Conservation (phyloP, 805 yeast species). For the Starmerella vaccinii region DNA sequence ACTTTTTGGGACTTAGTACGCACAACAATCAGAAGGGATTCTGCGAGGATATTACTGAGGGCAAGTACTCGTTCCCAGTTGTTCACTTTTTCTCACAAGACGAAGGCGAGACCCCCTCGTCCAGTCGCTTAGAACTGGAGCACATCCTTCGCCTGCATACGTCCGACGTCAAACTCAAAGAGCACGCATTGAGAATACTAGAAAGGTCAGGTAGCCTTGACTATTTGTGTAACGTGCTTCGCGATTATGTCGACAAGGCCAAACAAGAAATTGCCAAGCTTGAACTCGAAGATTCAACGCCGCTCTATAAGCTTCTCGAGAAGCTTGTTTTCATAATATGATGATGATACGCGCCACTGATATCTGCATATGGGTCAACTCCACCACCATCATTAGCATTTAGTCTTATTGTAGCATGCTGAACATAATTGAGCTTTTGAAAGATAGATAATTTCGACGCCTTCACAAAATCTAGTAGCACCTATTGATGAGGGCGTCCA, state of each 20-base stretch:
- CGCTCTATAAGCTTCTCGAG: slow-evolving; percentile 9
- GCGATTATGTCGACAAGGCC: slow-evolving; percentile 26
- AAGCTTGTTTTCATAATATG: slow-evolving; percentile 1
- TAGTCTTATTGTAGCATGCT: not conserved
- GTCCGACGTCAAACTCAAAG: slow-evolving; percentile 40
- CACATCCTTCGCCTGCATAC: slow-evolving; percentile 48
- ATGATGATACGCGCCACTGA: too few relatives aligned
- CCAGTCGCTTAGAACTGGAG: slow-evolving; percentile 11
- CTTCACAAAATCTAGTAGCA: too few relatives aligned
- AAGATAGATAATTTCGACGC: too few relatives aligned
- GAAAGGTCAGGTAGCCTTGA: slow-evolving; percentile 35
- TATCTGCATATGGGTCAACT: not conserved
- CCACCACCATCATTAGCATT: not conserved
- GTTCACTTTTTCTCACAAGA: slow-evolving; percentile 48
- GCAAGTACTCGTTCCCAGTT: slow-evolving; percentile 79
- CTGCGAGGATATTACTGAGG: slow-evolving; percentile 81
- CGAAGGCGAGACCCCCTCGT: not conserved
- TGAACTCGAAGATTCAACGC: not conserved
- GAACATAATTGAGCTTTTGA: too few relatives aligned
- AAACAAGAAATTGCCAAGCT: slow-evolving; percentile 21
- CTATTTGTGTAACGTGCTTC: slow-evolving; percentile 32
- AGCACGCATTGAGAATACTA: slow-evolving; percentile 42
- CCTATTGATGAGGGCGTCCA: too few relatives aligned
- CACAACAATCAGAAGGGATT: slow-evolving; percentile 59
- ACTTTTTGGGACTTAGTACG: slow-evolving; percentile 57